Evolutionary conservation across 2,329 filamentous ascomycete species (phyloP), one percentile per base, ranked within the genome.

Genomic region (Aspergillus sp.): DNA sequence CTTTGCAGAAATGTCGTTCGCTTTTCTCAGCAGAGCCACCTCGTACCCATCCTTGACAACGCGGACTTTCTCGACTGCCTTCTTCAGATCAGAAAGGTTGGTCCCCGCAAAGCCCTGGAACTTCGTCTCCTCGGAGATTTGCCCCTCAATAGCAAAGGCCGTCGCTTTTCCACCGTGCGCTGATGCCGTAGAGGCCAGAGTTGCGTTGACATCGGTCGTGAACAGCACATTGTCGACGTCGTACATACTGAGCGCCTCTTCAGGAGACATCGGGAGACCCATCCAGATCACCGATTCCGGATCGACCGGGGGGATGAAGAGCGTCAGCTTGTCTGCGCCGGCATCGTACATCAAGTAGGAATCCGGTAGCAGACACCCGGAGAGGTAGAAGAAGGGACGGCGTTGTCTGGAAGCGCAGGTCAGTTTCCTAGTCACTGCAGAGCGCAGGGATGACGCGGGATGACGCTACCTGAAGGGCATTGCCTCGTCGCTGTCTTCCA

Each of bases 241-340:
- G 63, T 85, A 96, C 42, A 74, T 72, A 29, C 74, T 63, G 39
- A 82, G 64, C 5, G 89, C 89, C 52, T 95, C 82, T 26, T 82
- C 72, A 20, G 72, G 64, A 22, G 78, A 83, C 39, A 93, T 67
- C 0, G 89, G 91, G 11, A 96, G 72, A 8, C 91, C 91, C 16
- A 82, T 83, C 89, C 89, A 98, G 53, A 96, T 85, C 37, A 96
- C 86, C 34, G 78, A 79, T 26, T 91, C 83, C n/a, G 85, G 75
- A 47, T 94, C 79, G 49, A 81, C 74, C 11, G 86, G 83, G 2
- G 91, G 89, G 48, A 98, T 89, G 65, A 88, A 98, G 30, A 98
- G 76, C 2, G 80, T 93, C 25, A 88, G 74, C 47, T 78, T 76
- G 43, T 78, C 72, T 29, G 75, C 71, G 28, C 73, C 67, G 36